Conservation (phyloP, 1,139 yeast genomes). For the Geotrichum fermentans region DNA sequence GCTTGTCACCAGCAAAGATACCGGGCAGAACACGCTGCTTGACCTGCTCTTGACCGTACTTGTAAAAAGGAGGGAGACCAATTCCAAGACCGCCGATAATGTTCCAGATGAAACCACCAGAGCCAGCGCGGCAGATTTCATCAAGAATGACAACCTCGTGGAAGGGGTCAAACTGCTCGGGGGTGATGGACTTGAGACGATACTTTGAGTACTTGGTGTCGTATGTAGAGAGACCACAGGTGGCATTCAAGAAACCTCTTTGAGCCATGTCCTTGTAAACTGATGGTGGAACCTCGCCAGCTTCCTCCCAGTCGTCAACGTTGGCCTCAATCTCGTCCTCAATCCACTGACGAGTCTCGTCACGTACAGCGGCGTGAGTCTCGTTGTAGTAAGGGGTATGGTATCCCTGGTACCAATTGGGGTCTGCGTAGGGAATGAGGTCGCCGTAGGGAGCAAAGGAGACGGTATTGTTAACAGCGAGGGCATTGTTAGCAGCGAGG, state of each 20-base stretch:
- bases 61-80: conserved; percentile 41
- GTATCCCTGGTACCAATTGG: conserved; percentile 44
- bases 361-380: conserved; percentile 39
- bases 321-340: conserved; percentile 39
- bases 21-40: conserved; percentile 38
- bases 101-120: conserved; percentile 42
- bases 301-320: conserved; percentile 44
- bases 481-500: not conserved
- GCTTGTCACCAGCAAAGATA: conserved; percentile 39
- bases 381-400: conserved; percentile 41
- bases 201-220: conserved; percentile 36
- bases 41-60: conserved; percentile 36
- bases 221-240: conserved; percentile 35
- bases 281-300: conserved; percentile 36
- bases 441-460: conserved; percentile 37
- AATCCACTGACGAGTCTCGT: conserved; percentile 41
- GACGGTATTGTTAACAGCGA: not conserved
- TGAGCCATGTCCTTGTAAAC: conserved; percentile 36
- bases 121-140: conserved; percentile 41
- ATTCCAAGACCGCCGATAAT: conserved; percentile 41
- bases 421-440: conserved; percentile 43
- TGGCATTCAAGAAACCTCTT: conserved; percentile 35
- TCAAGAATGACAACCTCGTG: conserved; percentile 39
- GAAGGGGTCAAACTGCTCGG: conserved; percentile 40
- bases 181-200: conserved; percentile 35